Percentiles rank a stretch among this genome's conserved stretches.
These are phyloP conservation scores for Neonectria coccinea DNA, from an alignment of 2,329 filamentous ascomycete species.

Conservation along the genomic window DNA sequence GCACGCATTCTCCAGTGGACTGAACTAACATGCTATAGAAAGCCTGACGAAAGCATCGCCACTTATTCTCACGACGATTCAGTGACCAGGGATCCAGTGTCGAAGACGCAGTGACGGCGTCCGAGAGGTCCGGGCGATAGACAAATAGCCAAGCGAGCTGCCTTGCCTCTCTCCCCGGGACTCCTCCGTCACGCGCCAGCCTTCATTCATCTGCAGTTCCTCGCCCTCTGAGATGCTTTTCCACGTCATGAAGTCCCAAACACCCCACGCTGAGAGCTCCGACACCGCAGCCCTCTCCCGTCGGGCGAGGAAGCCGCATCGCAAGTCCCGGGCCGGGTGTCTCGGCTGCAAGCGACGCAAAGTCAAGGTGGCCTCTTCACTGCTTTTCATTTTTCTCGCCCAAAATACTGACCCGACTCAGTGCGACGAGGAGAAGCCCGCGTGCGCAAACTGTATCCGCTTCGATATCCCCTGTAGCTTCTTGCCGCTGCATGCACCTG, in stretches of 20 bases:
- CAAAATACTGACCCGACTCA: constrained; percentile 21
- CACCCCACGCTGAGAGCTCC: constrained; percentile 33
- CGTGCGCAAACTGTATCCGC: constrained; percentile 48
- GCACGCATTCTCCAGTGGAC: neutral
- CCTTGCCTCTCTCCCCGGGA: neutral
- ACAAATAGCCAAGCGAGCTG: neutral
- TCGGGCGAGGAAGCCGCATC: constrained; percentile 45
- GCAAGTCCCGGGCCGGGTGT: constrained; percentile 48
- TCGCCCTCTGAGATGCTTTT: neutral
- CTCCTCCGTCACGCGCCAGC: neutral
- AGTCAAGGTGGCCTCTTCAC: constrained; percentile 44
- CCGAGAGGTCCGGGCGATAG: neutral
- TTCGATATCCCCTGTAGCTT: constrained; percentile 48
- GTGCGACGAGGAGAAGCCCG: constrained; percentile 50
- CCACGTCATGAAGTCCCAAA: neutral
- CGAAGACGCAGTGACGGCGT: neutral
- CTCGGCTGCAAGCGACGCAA: constrained; percentile 49
- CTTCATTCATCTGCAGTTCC: neutral
- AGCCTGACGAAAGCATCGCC: neutral
- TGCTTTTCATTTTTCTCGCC: neutral
- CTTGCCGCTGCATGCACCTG: constrained; percentile 34
- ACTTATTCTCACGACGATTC: neutral
- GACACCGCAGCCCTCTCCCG: constrained; percentile 41
- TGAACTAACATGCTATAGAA: neutral
- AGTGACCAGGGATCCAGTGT: neutral